Evolutionary conservation across 495 filamentous ascomycete species (phyloP), one percentile per base, ranked within the genome.

Genomic region (Penicillium cinerascens): DNA sequence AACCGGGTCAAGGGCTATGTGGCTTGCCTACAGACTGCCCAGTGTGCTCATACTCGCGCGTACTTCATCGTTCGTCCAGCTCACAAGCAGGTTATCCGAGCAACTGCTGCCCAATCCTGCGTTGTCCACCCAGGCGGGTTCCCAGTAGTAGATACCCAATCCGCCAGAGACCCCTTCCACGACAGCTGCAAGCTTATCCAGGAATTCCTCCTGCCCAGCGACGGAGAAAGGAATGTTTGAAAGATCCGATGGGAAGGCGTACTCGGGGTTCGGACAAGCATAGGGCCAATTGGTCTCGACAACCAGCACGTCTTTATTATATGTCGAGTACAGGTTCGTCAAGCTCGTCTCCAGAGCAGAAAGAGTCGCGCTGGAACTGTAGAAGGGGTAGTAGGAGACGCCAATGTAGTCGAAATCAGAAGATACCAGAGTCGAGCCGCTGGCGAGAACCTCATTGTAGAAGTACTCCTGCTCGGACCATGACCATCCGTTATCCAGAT

Each of bases 321-420:
- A 88, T 3, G 64, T 70, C 42, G 68, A 73, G 26, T 78, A 74
- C 72, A 88, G 77, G 49, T 84, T 83, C 2, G 64, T 74, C 50
- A 88, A 57, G 54, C 77, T 81, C 1, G 67, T 70, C 59, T 78
- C 74, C 52, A 88, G 75, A 13, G 75, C 65, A 0, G 77, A 59
- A 4, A 87, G 75, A 0, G 78, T 84, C 16, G 84, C 83, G 16
- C 53, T 64, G 0, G 67, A 65, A 60, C 71, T 76, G 60, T 76
- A 87, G 70, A 86, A 89, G 6, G 85, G 86, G 69, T 88, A 87
- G 65, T 81, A 88, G 0, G 82, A 85, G 2, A 88, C 79, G 11
- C 84, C 85, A 66, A 87, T 86, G 55, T 82, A 75, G 65, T 88
- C 85, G 52, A 83, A 87, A 57, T 87, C 83, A 2, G 78, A 69